Evolutionary conservation across 176 grass and related monocot species (phyloP).

Genomic region (Alloteropsis semialata): DNA sequence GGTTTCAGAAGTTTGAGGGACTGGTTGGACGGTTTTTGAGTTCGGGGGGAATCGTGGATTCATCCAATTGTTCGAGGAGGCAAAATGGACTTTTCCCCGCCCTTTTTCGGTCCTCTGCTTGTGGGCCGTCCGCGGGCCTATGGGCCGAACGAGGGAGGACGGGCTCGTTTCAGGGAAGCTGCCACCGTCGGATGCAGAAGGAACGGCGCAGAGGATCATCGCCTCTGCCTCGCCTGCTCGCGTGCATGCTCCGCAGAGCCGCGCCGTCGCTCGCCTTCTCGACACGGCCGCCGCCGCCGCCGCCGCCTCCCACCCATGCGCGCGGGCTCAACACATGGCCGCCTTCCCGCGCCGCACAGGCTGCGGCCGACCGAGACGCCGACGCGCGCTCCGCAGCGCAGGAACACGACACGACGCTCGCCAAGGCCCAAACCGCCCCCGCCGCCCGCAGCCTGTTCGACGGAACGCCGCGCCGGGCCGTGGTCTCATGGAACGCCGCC

Average conservation of each 20-base stretch:
- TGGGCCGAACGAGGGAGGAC: too few relatives aligned
- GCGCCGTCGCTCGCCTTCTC: not conserved
- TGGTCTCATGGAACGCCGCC: constrained; percentile 37
- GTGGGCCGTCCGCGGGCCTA: too few relatives aligned
- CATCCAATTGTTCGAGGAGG: too few relatives aligned
- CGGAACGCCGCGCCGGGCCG: constrained; percentile 22
- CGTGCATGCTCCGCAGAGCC: constrained; percentile 22
- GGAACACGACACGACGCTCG: not conserved
- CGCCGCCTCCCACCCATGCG: not conserved
- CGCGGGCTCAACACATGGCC: not conserved
- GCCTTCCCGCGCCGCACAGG: not conserved
- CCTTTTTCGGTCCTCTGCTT: too few relatives aligned
- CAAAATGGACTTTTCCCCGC: too few relatives aligned
- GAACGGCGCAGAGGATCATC: too few relatives aligned
- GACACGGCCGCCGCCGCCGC: not conserved
- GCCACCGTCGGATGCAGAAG: too few relatives aligned
- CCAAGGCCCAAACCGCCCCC: not conserved
- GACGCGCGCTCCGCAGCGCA: not conserved
- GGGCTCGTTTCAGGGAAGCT: too few relatives aligned
- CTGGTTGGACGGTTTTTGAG: too few relatives aligned
- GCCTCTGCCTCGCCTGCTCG: not conserved
- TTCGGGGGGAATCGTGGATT: too few relatives aligned
- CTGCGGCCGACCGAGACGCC: not conserved
- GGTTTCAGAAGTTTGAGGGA: too few relatives aligned
- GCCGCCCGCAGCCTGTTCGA: constrained; percentile 36